A percentile compares a stretch with the other conserved stretches of the same genome.
phyloP scores from a whole-genome alignment of 805 yeast species.

The Helenozyma baotianmanensis region DNA sequence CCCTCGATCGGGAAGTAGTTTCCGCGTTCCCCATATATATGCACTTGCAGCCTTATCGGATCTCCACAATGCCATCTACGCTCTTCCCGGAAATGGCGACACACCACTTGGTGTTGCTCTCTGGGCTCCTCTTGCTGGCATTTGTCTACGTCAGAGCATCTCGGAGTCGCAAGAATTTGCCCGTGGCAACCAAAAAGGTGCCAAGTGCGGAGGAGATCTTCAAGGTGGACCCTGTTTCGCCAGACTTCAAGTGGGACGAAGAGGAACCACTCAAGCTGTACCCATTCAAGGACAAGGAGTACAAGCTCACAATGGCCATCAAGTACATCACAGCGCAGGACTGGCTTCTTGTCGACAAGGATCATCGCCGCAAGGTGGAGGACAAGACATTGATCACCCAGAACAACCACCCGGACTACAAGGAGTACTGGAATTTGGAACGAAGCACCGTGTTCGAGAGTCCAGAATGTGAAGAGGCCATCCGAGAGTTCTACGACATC shows the following conservation, averaged over 20 bases:
- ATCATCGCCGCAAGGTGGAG: slow-evolving; percentile 23
- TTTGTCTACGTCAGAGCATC: no score
- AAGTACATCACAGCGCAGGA: slow-evolving; percentile 28
- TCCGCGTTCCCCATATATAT: no score
- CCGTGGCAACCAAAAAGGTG: no score
- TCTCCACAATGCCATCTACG: no score
- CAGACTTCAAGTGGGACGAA: slow-evolving; percentile 11
- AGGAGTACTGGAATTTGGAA: slow-evolving; percentile 21
- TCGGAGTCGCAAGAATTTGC: no score
- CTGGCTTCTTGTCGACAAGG: slow-evolving; percentile 38
- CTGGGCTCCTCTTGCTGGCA: slow-evolving; percentile 2
- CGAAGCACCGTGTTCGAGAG: slow-evolving; percentile 28
- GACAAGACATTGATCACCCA: slow-evolving; percentile 26
- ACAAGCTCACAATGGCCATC: slow-evolving; percentile 25
- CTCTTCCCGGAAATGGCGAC: no score
- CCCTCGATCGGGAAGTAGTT: no score
- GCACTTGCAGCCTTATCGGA: no score
- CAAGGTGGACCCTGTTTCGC: slow-evolving; percentile 8
- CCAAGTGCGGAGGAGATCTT: no score
- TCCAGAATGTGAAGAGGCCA: slow-evolving; percentile 31
- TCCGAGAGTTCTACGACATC: slow-evolving; percentile 31
- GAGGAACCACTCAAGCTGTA: slow-evolving; percentile 14
- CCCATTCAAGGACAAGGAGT: slow-evolving; percentile 59
- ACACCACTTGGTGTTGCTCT: background rate
- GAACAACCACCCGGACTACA: slow-evolving; percentile 32